Base-by-base conservation (phyloP, 257 asterid genomes). In the Sherardia arvensis region DNA sequence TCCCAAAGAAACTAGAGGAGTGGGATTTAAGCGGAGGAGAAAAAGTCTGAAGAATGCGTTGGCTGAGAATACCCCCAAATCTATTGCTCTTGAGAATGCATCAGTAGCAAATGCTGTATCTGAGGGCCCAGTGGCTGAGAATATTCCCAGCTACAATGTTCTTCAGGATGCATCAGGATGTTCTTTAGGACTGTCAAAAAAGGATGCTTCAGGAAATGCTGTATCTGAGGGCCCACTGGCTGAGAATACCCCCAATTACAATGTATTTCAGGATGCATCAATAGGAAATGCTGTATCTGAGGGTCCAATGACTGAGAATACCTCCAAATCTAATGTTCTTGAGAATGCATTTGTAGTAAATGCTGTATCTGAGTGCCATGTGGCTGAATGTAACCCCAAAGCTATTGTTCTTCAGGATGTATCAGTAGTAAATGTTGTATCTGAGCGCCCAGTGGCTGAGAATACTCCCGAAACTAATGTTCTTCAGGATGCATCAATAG, bases 11-110 rank as follows among this genome's bases (percentile, higher is more conserved):
- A 84, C 87, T 9, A 79, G 95, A 40, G 59, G 48, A 22, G 82
- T 84, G 77, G 85, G 77, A 69, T 88, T 84, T 64, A 82, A 75
- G 78, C 95, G 93, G 32, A 82, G 87, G 58, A 78, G 84, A 67
- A 77, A 78, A n/a, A n/a, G n/a, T 33, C 71, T 66, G 68, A 78
- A 72, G 66, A 84, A 72, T 77, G 65, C 30, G 40, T 48, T 71
- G 67, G 75, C 70, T 34, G 73, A 64, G 63, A 64, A 47, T 65
- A 47, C 23, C 43, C 40, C 40, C 36, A 71, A 59, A 54, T 7
- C 17, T 56, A 56, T 3, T 56, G 32, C 5, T 30, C 11, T 33
- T 54, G 55, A 68, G 53, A 65, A 20, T 59, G 40, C 26, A 30
- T 40, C 68, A 28, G 25, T 36, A 68, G 71, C 34, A 67, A 54